phyloP scores from a whole-genome alignment of 768 basidiomycete genomes.

The Hydnum rufescens region DNA sequence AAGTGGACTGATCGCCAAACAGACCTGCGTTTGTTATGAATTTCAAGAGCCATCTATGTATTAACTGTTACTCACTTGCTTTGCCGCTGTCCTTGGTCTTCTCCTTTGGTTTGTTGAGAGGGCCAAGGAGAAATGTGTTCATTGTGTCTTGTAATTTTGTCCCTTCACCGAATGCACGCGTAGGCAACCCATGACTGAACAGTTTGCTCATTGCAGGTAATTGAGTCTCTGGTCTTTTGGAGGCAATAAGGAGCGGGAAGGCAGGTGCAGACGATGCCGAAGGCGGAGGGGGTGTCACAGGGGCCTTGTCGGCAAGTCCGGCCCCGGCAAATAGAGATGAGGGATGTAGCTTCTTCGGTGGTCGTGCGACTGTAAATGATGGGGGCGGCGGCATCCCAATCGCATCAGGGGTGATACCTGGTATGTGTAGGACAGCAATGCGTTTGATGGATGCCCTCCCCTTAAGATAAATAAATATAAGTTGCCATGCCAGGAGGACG shows the following conservation, averaged over 20 bases:
- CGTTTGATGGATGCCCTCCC: constrained; percentile 33
- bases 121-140: constrained; percentile 61
- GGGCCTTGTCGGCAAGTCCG: constrained; percentile 32
- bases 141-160: constrained; percentile 72
- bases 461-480: background rate
- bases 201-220: constrained; percentile 44
- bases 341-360: constrained; percentile 23
- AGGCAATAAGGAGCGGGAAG: constrained; percentile 17
- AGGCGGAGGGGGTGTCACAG: constrained; percentile 28
- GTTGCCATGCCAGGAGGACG: too few species aligned
- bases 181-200: constrained; percentile 88
- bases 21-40: constrained; percentile 8
- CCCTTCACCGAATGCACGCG: constrained; percentile 77
- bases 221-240: constrained; percentile 21
- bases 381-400: constrained; percentile 18
- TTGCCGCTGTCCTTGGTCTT: constrained; percentile 30
- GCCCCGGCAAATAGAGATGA: constrained; percentile 17
- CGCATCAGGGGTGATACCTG: constrained; percentile 50
- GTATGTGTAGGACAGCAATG: constrained; percentile 61
- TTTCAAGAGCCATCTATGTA: constrained; percentile 14
- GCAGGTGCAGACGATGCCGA: constrained; percentile 36
- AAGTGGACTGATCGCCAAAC: constrained; percentile 1
- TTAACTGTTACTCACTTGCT: constrained; percentile 20
- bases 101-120: constrained; percentile 57
- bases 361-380: constrained; percentile 30